These are phyloP conservation scores for Euphrasia arctica DNA, from an alignment of 305 asterid species.

Conservation along the genomic window DNA sequence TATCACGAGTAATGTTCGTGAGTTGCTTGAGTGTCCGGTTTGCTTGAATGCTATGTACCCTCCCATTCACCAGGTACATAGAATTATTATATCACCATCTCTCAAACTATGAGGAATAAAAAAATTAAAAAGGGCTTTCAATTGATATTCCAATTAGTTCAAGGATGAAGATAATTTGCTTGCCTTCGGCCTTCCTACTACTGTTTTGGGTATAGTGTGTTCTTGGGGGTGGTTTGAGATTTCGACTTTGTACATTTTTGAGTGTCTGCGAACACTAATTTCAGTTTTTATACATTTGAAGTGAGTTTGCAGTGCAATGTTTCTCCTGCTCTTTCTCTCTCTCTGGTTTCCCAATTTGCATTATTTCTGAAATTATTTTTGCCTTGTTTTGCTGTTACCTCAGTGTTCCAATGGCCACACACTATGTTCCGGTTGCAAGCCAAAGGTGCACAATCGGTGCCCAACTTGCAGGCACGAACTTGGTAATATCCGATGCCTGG, in stretches of 20 bases:
- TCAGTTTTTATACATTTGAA: background rate
- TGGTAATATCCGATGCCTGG: constrained; percentile 82
- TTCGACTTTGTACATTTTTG: too few species aligned
- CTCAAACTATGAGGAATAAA: too few species aligned
- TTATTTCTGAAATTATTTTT: background rate
- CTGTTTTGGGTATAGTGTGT: too few species aligned
- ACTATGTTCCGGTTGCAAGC: constrained; percentile 82
- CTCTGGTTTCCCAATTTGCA: background rate
- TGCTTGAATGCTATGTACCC: constrained; percentile 16
- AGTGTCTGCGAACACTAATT: too few species aligned
- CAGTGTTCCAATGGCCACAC: constrained; percentile 91
- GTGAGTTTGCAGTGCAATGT: constrained; percentile 1
- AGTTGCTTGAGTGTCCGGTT: constrained; percentile 8
- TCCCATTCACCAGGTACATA: constrained; percentile 14
- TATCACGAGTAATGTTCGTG: constrained; percentile 1
- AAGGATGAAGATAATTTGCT: too few species aligned
- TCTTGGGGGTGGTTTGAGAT: too few species aligned
- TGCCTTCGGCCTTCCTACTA: too few species aligned
- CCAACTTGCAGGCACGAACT: constrained; percentile 93
- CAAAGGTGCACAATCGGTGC: constrained; percentile 79
- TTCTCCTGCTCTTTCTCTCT: background rate
- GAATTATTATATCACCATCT: too few species aligned
- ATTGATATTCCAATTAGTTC: too few species aligned
- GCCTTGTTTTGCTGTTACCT: constrained; percentile 24
- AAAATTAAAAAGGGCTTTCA: too few species aligned